Evolutionary conservation across 2,329 filamentous ascomycete genomes (phyloP).

Genomic region (Pyrenochaeta sp.): DNA sequence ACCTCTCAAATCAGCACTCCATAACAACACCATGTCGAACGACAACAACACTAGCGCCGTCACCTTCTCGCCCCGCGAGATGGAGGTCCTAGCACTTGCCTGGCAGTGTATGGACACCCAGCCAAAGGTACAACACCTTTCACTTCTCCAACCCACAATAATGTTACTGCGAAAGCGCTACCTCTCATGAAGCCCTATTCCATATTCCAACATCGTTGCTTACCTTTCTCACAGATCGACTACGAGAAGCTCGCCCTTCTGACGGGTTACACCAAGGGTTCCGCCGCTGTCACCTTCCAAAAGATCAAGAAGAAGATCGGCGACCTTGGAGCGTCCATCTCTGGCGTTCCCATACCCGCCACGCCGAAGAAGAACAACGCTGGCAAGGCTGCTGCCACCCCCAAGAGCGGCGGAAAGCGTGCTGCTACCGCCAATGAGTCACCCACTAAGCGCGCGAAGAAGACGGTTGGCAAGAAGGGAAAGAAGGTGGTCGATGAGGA

Average conservation of each 20-base stretch:
- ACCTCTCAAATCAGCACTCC: slow-evolving; percentile 5
- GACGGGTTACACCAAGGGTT: slow-evolving; percentile 33
- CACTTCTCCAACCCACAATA: too few relatives aligned
- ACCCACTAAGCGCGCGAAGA: slow-evolving; percentile 21
- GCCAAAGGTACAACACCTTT: slow-evolving; percentile 35
- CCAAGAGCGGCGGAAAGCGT: slow-evolving; percentile 24
- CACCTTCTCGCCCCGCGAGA: slow-evolving; percentile 33
- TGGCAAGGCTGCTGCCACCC: slow-evolving; percentile 9
- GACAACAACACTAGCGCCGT: slow-evolving; percentile 12
- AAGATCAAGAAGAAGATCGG: slow-evolving; percentile 44
- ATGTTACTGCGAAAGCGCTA: too few relatives aligned
- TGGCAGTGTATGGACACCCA: slow-evolving; percentile 45
- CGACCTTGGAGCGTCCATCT: slow-evolving; percentile 10
- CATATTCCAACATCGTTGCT: not conserved
- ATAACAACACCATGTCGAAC: slow-evolving; percentile 14
- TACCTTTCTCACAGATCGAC: slow-evolving; percentile 17
- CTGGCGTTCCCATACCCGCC: slow-evolving; percentile 3
- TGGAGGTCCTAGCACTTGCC: slow-evolving; percentile 38
- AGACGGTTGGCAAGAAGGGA: slow-evolving; percentile 3
- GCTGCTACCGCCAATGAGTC: slow-evolving; percentile 9
- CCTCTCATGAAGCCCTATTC: not conserved
- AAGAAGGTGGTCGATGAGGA: slow-evolving; percentile 27
- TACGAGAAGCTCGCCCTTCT: slow-evolving; percentile 28
- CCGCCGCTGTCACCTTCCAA: slow-evolving; percentile 37
- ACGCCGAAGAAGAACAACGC: slow-evolving; percentile 31